Conservation (phyloP, 108 stramenopile genomes). For the Fragilariopsis cylindrus region DNA sequence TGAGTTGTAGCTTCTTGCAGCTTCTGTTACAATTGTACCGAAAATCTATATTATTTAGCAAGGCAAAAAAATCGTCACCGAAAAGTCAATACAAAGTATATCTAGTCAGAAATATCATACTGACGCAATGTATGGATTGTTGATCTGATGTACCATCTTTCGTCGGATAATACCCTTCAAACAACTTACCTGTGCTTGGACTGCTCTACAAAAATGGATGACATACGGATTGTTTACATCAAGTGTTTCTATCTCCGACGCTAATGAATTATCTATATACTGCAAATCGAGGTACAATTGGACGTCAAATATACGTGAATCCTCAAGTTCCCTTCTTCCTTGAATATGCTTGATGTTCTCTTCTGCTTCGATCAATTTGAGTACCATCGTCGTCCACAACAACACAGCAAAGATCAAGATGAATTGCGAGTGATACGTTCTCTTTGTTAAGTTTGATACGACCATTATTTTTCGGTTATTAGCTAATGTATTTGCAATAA, state of each 20-base stretch:
- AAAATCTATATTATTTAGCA: neutral
- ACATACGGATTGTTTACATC: neutral
- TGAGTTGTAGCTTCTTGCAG: conserved; percentile 12
- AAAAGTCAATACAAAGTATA: neutral
- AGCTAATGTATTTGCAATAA: neutral
- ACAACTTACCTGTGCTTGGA: conserved; percentile 29
- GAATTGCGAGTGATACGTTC: neutral
- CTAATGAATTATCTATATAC: conserved; percentile 18
- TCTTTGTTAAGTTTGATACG: neutral
- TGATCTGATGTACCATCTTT: neutral
- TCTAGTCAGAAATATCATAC: neutral
- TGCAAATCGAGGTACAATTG: conserved; percentile 29
- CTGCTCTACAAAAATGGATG: conserved; percentile 13
- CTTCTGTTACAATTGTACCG: conserved; percentile 22
- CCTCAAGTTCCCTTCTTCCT: neutral
- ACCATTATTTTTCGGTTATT: neutral
- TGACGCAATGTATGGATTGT: neutral
- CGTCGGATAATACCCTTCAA: neutral
- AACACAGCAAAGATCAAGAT: neutral
- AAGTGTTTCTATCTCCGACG: conserved; percentile 8
- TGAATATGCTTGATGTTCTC: neutral
- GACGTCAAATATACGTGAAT: conserved; percentile 3
- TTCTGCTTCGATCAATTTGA: neutral
- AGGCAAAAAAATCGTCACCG: neutral
- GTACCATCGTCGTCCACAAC: neutral